Evolutionary conservation across 2,329 filamentous ascomycete species (phyloP).

Genomic region (Hypoxylon sp.): DNA sequence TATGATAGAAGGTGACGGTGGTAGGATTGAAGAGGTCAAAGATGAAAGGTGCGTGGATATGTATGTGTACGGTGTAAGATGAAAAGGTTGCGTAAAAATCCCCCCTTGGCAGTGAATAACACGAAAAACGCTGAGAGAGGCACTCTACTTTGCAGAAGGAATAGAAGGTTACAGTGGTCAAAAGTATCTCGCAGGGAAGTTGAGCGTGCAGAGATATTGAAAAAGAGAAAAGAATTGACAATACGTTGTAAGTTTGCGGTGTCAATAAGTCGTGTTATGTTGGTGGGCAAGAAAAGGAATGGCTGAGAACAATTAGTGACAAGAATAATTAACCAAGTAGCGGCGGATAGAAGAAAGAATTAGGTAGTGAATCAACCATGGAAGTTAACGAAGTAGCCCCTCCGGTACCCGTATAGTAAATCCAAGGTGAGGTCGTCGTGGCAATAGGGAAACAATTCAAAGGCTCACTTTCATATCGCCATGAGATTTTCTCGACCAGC

Average conservation of each 20-base stretch:
- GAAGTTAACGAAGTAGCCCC: conserved; percentile 31
- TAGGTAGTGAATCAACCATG: conserved; percentile 26
- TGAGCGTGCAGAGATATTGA: neutral
- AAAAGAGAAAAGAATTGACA: neutral
- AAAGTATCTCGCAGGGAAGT: neutral
- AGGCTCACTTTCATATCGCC: conserved; percentile 47
- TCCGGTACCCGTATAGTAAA: conserved; percentile 16
- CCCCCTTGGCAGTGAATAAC: conserved; percentile 32
- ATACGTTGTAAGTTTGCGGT: conserved; percentile 23
- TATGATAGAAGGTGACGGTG: conserved; percentile 17
- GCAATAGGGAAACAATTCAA: conserved; percentile 42
- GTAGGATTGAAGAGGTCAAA: conserved; percentile 7
- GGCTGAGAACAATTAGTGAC: conserved; percentile 16
- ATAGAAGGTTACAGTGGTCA: conserved; percentile 14
- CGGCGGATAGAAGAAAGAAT: conserved; percentile 26
- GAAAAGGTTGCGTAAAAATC: conserved; percentile 35
- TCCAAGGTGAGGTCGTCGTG: conserved; percentile 34
- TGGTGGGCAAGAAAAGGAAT: conserved; percentile 20
- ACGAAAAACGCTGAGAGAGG: conserved; percentile 14
- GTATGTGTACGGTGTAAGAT: conserved; percentile 17
- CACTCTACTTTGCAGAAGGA: neutral
- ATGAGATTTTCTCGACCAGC: conserved; percentile 54
- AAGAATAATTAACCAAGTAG: conserved; percentile 29
- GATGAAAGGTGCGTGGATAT: conserved; percentile 5
- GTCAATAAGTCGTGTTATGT: conserved; percentile 29